These are phyloP conservation scores for Pichia exigua DNA, from an alignment of 805 yeast species.

Conservation along the genomic window DNA sequence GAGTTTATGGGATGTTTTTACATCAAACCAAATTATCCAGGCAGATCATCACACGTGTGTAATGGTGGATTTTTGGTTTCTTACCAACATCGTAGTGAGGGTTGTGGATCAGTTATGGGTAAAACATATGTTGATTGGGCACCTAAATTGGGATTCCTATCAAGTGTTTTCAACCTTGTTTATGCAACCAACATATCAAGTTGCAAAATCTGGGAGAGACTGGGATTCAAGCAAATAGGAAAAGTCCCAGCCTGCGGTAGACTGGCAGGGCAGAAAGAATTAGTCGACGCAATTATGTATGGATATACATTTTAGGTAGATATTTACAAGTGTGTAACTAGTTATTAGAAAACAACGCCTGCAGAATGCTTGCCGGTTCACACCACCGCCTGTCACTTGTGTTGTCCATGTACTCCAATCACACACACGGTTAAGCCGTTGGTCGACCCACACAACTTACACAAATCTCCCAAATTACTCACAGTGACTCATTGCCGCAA, in stretches of 20 bases:
- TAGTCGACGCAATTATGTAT: slow-evolving; percentile 68
- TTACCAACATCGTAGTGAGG: slow-evolving; percentile 46
- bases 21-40: slow-evolving; percentile 79
- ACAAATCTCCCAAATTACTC: too few species aligned
- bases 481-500: not conserved
- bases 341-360: too few species aligned
- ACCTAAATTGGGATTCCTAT: slow-evolving; percentile 68
- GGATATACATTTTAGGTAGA: slow-evolving; percentile 53
- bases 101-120: slow-evolving; percentile 65
- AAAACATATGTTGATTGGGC: slow-evolving; percentile 61
- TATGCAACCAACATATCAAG: slow-evolving; percentile 77
- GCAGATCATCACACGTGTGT: slow-evolving; percentile 79
- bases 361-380: too few species aligned
- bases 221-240: slow-evolving; percentile 80
- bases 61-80: slow-evolving; percentile 82
- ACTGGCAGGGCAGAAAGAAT: slow-evolving; percentile 53
- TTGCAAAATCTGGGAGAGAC: slow-evolving; percentile 66
- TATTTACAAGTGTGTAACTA: too few species aligned
- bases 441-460: too few species aligned
- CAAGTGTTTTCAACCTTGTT: slow-evolving; percentile 82
- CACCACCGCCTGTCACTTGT: too few species aligned
- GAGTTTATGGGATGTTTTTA: slow-evolving; percentile 67
- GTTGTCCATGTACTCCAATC: too few species aligned
- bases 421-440: too few species aligned
- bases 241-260: slow-evolving; percentile 64